Evolutionary conservation across 495 filamentous ascomycete genomes (phyloP), one percentile per base, ranked within the genome.

Genomic region (Aspergillus bertholletiae): DNA sequence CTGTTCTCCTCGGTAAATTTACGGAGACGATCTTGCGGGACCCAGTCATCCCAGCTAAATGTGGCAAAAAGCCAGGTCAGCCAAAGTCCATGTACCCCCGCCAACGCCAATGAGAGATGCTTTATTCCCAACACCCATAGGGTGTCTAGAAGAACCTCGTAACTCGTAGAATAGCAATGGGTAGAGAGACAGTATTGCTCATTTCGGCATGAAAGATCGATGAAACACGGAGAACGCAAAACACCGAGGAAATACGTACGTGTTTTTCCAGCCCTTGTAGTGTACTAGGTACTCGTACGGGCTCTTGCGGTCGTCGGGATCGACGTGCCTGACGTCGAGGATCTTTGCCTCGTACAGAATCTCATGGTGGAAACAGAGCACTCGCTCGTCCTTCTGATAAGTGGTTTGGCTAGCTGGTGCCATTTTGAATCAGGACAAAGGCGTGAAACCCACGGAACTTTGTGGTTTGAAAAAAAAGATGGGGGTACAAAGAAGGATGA

Each of bases 241-340:
- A 26, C 12, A 34, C 22, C 17, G 35, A 27, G 27, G 30, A 51
- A 1, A 55, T 54, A 88, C 87, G 71, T 75, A 90, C 85, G 91
- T 96, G 66, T 89, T 89, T 74, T 98, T 98, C 94, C 94, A 97
- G 56, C 94, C 94, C 69, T 97, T 97, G 74, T 98, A 98, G 71
- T 98, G 94, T 45, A 98, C 90, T 57, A 88, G 88, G 68, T 94
- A 98, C 65, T 88, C 84, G 55, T 80, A 88, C 39, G 84, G 80
- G 44, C 86, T 89, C 62, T 88, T 88, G 70, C 85, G 85, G 70
- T 89, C 86, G 21, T 81, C 82, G 11, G 78, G 74, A 39, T 88
- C 77, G 43, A 80, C 79, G 49, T 84, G 80, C 51, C 79, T 80
- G 28, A 81, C 69, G 40, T 97, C 93, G 32, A 96, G 76, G 39